Base-by-base conservation (phyloP, 2,329 filamentous ascomycete species). In the Aspergillus spinulosporus region DNA sequence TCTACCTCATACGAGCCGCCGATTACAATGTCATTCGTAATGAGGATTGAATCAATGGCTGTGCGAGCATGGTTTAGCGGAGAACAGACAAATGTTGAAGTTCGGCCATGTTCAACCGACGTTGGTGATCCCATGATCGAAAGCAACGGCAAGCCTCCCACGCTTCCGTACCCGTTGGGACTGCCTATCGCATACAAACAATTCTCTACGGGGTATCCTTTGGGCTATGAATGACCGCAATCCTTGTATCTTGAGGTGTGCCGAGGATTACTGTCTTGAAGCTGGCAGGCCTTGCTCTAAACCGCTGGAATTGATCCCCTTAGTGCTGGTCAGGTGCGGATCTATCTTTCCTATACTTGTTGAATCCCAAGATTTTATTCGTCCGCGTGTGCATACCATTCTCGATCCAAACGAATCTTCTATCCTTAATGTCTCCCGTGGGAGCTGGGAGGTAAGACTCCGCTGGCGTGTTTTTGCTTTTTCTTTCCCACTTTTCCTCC, bases 81-180 rank as follows among this genome's bases (percentile, higher is more conserved):
- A 58, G 40, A 31, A 37, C 21, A 21, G 9, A 37, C 4, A 4
- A 12, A 37, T 21, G 21, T 60, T 60, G 8, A 29, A 59, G 54
- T 60, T 62, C 60, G 52, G 47, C 59, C 52, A 34, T 49, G 45
- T 54, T 48, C 21, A 21, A 21, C 21, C 21, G 50, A 60, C 59
- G 59, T 62, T 57, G 63, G 54, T 53, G 59, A 64, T 65, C 57
- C 31, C 50, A 56, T 37, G 34, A 12, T 12, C 9, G 4, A 4
- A 12, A 12, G 9, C 34, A 37, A 37, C 50, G 46, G 39, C 52
- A 55, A 21, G 39, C 47, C 47, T 21, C 21, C 39, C 26, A 29
- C n/a, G 5, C 34, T 34, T 21, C 21, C 21, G 21, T 21, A 21
- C 21, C 4, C 34, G 9, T 15, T 40, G n/a, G 39, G n/a, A 40